Base-by-base conservation (phyloP, 305 asterid species). In the Rubia balearica region DNA sequence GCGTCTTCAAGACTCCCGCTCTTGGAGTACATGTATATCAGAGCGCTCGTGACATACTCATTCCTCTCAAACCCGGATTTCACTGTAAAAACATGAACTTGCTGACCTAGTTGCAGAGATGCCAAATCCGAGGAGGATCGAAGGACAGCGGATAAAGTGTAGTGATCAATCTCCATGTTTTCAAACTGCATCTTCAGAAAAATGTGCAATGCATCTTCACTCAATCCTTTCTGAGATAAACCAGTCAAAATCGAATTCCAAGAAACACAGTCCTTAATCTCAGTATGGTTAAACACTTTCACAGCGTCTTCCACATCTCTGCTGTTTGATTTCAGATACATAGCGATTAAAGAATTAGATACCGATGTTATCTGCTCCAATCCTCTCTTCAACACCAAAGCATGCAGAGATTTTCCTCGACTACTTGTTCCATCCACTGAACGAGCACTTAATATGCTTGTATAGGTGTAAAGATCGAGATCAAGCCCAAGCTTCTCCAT, bases 1-100 rank as follows among this genome's bases (percentile, higher is more conserved):
- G 93, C 92, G 80, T 87, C 95, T 70, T 86, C 89, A 60, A 90
- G 81, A 74, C 84, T 83, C 60, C 98, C 98, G 72, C 96, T 90
- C 76, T 86, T 88, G 30, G 96, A 90, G 79, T 92, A 63, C 67
- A 63, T 63, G 21, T 36, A 63, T 63, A 63, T 63, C 48, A 63
- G 43, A 36, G 67, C 67, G 5, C 67, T 63, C 10, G 49, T 9
- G 48, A 63, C 67, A 17, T 36, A 38, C 43, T 63, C 27, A 40
- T 63, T 63, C 24, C 24, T 63, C 48, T 63, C 67, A 38, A 63
- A 38, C 24, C 67, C 67, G 6, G 67, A 63, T 63, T 38, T 63
- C 7, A 63, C 27, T 1, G 67, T 38, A 4, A 36, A 36, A 41
- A 38, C 48, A 7, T 63, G 67, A 63, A 63, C 43, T 38, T 63